Evolutionary conservation across 371 early-diverging fungal genomes (phyloP).

Genomic region (Mortierella polycephala): DNA sequence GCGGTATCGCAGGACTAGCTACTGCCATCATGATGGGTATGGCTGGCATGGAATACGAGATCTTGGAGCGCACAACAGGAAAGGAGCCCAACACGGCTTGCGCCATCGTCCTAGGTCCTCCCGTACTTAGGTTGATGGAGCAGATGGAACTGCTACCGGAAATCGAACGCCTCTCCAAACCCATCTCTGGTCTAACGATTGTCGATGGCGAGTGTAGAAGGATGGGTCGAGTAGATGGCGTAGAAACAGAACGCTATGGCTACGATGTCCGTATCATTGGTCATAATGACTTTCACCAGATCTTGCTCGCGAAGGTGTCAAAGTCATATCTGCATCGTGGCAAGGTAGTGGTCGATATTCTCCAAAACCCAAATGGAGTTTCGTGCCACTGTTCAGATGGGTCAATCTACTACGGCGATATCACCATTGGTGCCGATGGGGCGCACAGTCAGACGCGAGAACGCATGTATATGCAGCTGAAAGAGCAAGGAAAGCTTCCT

Average conservation of each 20-base stretch:
- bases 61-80: conserved; percentile 31
- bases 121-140: conserved; percentile 40
- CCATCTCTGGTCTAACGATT: conserved; percentile 17
- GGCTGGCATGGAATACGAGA: conserved; percentile 44
- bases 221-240: conserved; percentile 22
- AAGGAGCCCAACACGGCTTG: conserved; percentile 16
- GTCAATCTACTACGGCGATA: conserved; percentile 49
- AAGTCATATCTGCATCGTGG: conserved; percentile 17
- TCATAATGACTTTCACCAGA: conserved; percentile 11
- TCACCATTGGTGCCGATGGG: conserved; percentile 47
- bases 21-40: conserved; percentile 46
- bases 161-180: conserved; percentile 17
- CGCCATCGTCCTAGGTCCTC: conserved; percentile 26
- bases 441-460: conserved; percentile 36
- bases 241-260: conserved; percentile 27
- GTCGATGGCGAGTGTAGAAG: conserved; percentile 23
- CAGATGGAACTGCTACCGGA: conserved; percentile 34
- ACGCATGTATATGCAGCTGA: conserved; percentile 27
- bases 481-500: conserved; percentile 34
- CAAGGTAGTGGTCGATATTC: conserved; percentile 38
- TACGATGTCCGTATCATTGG: conserved; percentile 21
- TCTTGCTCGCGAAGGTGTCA: conserved; percentile 20
- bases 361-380: conserved; percentile 44
- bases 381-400: conserved; percentile 48
- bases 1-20: conserved; percentile 33